Conservation (phyloP, 768 basidiomycete genomes). For the Trametes elegans region DNA sequence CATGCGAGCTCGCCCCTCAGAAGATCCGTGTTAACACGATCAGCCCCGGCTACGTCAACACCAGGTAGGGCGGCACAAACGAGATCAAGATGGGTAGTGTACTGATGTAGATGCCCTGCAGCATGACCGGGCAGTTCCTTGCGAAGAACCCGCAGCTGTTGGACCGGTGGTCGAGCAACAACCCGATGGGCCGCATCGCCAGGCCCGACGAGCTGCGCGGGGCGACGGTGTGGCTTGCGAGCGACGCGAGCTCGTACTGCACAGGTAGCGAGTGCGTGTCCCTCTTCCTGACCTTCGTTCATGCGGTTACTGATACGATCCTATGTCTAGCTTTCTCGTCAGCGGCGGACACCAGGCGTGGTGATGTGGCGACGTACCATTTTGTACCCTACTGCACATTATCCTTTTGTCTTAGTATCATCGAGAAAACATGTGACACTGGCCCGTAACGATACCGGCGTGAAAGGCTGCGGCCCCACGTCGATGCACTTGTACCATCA, state of each 20-base stretch:
- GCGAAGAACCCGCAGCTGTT: constrained; percentile 48
- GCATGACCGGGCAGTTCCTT: constrained; percentile 47
- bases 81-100: too few relatives aligned
- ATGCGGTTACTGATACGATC: not conserved
- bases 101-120: not conserved
- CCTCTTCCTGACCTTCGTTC: not conserved
- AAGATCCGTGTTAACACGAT: constrained; percentile 69
- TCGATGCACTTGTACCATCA: too few relatives aligned
- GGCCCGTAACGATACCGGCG: too few relatives aligned
- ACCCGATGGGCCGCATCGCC: constrained; percentile 59
- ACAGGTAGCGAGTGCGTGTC: constrained; percentile 70
- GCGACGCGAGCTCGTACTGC: constrained; percentile 54
- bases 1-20: constrained; percentile 67
- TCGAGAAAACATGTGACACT: too few relatives aligned
- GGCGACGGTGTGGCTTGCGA: constrained; percentile 51
- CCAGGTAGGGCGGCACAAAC: too few relatives aligned
- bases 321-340: constrained; percentile 21
- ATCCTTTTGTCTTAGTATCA: too few relatives aligned
- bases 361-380: constrained; percentile 6
- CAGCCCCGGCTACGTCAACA: constrained; percentile 77
- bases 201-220: constrained; percentile 67
- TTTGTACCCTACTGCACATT: too few relatives aligned
- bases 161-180: constrained; percentile 59
- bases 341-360: constrained; percentile 27
- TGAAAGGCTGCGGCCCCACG: too few relatives aligned